Base-by-base conservation (phyloP, 1,139 yeast genomes). In the Magnusiomyces suaveolens region DNA sequence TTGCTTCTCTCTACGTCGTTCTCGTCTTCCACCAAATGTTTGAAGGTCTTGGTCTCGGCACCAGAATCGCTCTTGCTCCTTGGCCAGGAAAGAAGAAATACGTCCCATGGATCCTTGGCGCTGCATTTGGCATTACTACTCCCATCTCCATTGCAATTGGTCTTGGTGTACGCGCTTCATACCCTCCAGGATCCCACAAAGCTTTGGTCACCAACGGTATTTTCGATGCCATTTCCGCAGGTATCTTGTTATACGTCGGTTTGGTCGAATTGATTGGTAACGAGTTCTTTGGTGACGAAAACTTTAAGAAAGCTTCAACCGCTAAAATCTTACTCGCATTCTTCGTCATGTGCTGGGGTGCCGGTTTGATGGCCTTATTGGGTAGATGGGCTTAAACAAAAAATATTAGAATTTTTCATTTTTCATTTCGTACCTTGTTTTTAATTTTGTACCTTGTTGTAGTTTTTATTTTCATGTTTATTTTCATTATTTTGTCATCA, bases 31-130 rank as follows among this genome's bases (percentile, higher is more conserved):
- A 89, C 71, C 97, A 89, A 72, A 78, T 85, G 73, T 89, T 89
- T 68, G 97, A 89, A 74, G 97, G 97, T 55, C 75, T 89, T 54
- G 97, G 96, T 63, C 76, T 89, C 63, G 97, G 97, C 53, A 80
- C 95, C 6, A 79, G 97, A 68, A 76, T 89, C 56, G 88, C 96
- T 1, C 76, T 79, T 25, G 81, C 87, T 3, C 73, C 77, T 41
- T 87, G 92, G 89, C 84, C 87, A 32, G 66, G 69, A 29, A 58
- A 68, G 49, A 75, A 75, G 64, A 58, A 62, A 46, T 68, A 65
- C 66, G 72, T 82, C 29, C 89, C 90, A 20, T 83, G 84, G 80
- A 50, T 76, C 0, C 71, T 83, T 60, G 82, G 82, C 39, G 41
- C 74, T 3, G 83, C 76, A 2, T 89, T 81, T 69, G 79, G 85